Base-by-base conservation (phyloP, 306 rosid genomes). In the Dicorynia guianensis region DNA sequence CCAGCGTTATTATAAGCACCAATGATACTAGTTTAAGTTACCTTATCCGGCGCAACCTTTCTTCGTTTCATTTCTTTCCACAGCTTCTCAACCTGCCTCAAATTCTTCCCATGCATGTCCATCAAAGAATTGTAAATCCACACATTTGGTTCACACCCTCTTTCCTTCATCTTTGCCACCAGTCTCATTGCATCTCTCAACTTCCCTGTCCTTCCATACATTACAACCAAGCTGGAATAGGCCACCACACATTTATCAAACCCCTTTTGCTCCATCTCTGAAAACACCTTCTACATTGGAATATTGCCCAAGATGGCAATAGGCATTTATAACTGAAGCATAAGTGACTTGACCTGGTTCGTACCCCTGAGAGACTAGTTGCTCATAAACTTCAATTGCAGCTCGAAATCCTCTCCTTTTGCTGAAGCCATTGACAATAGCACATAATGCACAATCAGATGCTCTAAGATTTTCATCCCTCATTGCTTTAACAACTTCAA, bases 121-220 rank as follows among this genome's bases (percentile, higher is more conserved):
- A 91, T 87, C 84, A 91, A 76, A 13, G 90, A 80, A 63, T 91
- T 91, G 81, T 91, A 91, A 52, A 91, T 66, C 97, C 93, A 91
- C 20, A 89, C 95, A 76, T 89, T 89, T 8, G 95, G 91, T 63
- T 81, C 49, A 52, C 95, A 91, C 62, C 93, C 95, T 81, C 79
- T 87, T 77, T 87, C 93, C 81, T 91, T 91, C 97, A 91, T 91
- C 86, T 87, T 86, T 0, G 93, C 97, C 15, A 91, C 25, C 25
- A 89, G 74, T 69, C 59, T 87, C 91, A 77, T 83, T 12, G 95
- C 95, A 5, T 74, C 67, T 30, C 84, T 81, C 11, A 83, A 48
- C 75, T 86, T 87, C 18, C 91, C 90, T 4, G 85, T 83, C 38
- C 76, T 89, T 1, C 97, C 95, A 70, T 92, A 89, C 93, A 89